These are phyloP conservation scores for Beauveria varroae DNA, from an alignment of 2,329 filamentous ascomycete genomes.

Conservation along the genomic window DNA sequence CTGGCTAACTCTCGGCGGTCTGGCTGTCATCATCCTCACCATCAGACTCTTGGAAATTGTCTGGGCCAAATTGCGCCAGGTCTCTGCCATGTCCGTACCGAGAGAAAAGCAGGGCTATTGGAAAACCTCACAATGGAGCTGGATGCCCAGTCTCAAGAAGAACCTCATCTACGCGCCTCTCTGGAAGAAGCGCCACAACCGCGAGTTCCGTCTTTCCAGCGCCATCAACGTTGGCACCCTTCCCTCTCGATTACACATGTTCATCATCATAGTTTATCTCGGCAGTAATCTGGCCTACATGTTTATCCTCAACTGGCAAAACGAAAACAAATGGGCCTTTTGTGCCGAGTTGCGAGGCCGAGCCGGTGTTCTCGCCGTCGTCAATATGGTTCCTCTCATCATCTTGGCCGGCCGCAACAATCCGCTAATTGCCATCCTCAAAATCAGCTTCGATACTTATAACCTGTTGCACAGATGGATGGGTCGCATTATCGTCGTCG, in stretches of 20 bases:
- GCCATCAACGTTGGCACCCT: conserved; percentile 55
- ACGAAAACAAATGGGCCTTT: conserved; percentile 53
- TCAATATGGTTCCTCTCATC: conserved; percentile 89
- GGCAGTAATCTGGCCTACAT: conserved; percentile 56
- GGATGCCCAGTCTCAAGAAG: conserved; percentile 57
- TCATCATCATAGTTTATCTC: conserved; percentile 50
- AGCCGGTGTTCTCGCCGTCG: conserved; percentile 71
- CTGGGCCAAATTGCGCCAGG: conserved; percentile 50
- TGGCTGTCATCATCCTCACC: conserved; percentile 44
- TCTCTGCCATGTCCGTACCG: conserved; percentile 48
- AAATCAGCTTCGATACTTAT: conserved; percentile 93
- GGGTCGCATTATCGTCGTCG: conserved; percentile 63
- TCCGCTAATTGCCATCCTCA: conserved; percentile 71
- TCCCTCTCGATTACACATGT: conserved; percentile 55
- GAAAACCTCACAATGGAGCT: conserved; percentile 48
- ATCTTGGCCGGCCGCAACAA: conserved; percentile 91
- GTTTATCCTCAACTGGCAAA: conserved; percentile 52
- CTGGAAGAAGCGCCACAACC: conserved; percentile 58
- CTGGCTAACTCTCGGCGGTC: conserved; percentile 54
- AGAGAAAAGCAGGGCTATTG: conserved; percentile 51
- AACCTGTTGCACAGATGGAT: conserved; percentile 70
- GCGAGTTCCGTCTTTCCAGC: conserved; percentile 54
- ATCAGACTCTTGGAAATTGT: conserved; percentile 47
- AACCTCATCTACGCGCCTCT: conserved; percentile 54
- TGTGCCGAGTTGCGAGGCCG: conserved; percentile 79